These are phyloP conservation scores for Penicillium sp. DNA, from an alignment of 2,329 filamentous ascomycete genomes.

Conservation along the genomic window DNA sequence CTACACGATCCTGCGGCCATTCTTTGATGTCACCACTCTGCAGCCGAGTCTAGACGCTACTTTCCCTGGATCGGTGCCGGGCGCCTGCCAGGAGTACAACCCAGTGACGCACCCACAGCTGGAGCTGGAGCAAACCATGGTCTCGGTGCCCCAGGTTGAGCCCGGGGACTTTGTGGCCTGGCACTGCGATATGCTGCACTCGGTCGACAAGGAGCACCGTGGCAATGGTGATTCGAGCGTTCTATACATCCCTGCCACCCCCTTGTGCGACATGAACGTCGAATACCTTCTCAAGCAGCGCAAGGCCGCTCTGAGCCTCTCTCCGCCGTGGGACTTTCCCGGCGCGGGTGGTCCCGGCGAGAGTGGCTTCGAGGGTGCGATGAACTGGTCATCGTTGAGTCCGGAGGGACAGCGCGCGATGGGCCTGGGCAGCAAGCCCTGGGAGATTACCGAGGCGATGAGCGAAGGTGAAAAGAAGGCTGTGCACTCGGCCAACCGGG, in stretches of 20 bases:
- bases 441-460: conserved; percentile 49
- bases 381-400: conserved; percentile 41
- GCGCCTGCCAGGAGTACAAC: conserved; percentile 67
- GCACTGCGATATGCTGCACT: conserved; percentile 80
- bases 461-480: conserved; percentile 52
- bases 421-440: conserved; percentile 52
- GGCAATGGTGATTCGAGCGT: conserved; percentile 76
- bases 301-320: conserved; percentile 66
- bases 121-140: conserved; percentile 65
- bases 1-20: conserved; percentile 78
- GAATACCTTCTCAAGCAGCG: conserved; percentile 68
- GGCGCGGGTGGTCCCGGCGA: conserved; percentile 51
- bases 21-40: conserved; percentile 62
- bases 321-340: conserved; percentile 67
- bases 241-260: conserved; percentile 83
- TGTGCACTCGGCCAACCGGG: conserved; percentile 53
- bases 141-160: conserved; percentile 64
- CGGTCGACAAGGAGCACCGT: conserved; percentile 74
- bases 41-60: conserved; percentile 42
- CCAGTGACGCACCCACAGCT: conserved; percentile 66
- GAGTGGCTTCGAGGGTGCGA: conserved; percentile 37
- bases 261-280: conserved; percentile 71
- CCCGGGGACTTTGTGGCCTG: conserved; percentile 74
- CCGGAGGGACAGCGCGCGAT: conserved; percentile 54
- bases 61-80: conserved; percentile 68